Base-by-base conservation (phyloP, 495 filamentous ascomycete genomes). In the Penicillium antarcticum region DNA sequence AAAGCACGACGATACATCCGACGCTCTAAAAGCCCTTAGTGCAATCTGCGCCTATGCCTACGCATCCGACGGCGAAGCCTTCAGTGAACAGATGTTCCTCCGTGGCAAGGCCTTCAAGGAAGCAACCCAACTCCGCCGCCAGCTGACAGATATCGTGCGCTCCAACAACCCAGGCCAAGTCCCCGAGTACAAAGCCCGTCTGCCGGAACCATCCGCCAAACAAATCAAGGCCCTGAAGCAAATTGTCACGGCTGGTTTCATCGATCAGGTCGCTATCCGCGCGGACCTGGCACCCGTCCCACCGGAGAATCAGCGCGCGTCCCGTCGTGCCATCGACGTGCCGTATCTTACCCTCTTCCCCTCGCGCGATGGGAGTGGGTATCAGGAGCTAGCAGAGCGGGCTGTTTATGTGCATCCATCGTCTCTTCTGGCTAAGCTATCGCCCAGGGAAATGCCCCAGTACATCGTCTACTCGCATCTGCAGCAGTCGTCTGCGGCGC, bases 241-340 rank as follows among this genome's bases (percentile, higher is more conserved):
- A 63, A 92, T 97, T 62, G 81, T 89, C 42, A 88, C 92, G 0
- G 87, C 91, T 0, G 95, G 91, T 3, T 99, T 96, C 74, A 85
- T 99, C 56, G 95, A 97, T 72, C 87, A 97, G 51, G 79, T 99
- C 42, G 95, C 95, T 44, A 92, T 97, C 61, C 89, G 94, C 52
- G 90, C 91, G 3, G 92, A 97, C 65, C 75, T 92, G 9, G 76
- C 87, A 0, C 88, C 90, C 4, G 76, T 76, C 14, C 87, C 90
- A 1, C 88, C 88, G 2, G 85, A 87, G 47, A 75, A 82, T 50
- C 65, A 75, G 4, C 78, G 88, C 16, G 89, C 87, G 32, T 88
- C 91, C 0, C 85, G 81, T 39, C 80, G 87, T 39, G 89, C 91
- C 1, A 91, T 89, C 43, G 89, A 97, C 62, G 87, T 96, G 3